phyloP scores from a whole-genome alignment of 2,329 filamentous ascomycete species.

The Berkeleyomyces rouxiae region DNA sequence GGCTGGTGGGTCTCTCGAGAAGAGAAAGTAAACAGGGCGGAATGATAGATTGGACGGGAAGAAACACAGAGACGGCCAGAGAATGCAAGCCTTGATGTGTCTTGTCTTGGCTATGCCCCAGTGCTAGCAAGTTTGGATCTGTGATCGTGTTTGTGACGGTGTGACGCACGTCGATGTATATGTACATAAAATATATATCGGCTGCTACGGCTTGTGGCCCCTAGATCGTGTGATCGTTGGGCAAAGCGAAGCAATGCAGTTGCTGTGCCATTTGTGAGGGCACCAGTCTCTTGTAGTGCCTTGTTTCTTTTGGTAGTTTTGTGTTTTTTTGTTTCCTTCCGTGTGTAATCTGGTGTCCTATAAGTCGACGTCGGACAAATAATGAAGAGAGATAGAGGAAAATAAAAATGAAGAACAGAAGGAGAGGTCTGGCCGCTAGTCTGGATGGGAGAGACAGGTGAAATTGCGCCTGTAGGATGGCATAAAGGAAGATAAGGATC shows the following conservation, averaged over 20 bases:
- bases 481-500: no score
- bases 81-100: background rate
- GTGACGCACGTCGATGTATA: background rate
- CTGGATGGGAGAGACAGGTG: background rate
- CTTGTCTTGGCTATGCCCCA: background rate
- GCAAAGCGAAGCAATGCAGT: no score
- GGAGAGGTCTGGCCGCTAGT: background rate
- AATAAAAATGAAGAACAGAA: no score
- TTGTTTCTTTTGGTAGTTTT: background rate
- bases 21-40: no score
- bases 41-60: background rate
- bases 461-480: background rate
- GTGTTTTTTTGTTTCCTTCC: background rate
- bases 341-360: background rate
- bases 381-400: background rate
- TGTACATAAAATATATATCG: background rate
- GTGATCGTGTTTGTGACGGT: background rate
- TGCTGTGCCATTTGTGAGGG: background rate
- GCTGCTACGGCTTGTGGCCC: background rate
- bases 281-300: background rate
- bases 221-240: no score
- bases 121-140: background rate
- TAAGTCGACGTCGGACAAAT: background rate
- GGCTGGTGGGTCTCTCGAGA: no score
- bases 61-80: background rate